These are phyloP conservation scores for Malus hybrid DNA, from an alignment of 331 rosid species.

Conservation along the genomic window DNA sequence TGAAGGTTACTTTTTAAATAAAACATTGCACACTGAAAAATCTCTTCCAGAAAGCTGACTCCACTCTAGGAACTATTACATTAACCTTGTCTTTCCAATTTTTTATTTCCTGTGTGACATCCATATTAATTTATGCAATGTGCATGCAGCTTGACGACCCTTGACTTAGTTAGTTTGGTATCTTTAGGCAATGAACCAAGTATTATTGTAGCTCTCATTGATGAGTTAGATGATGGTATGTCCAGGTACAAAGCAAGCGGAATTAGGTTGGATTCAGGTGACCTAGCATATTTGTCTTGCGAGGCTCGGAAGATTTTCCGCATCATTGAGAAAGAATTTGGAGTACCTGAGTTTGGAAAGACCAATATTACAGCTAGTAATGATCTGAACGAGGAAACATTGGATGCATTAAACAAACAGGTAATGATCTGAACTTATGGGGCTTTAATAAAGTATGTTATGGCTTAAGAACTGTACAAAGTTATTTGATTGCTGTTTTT, in stretches of 20 bases:
- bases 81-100: not conserved
- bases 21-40: not conserved
- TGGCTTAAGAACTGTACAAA: not conserved
- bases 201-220: conserved; percentile 6
- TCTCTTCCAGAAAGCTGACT: not conserved
- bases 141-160: not conserved
- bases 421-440: conserved; percentile 24
- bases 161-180: not conserved
- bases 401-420: conserved; percentile 98
- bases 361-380: conserved; percentile 72
- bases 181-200: not conserved
- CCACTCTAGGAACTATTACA: not conserved
- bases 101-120: not conserved
- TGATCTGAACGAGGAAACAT: conserved; percentile 93
- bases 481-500: not conserved
- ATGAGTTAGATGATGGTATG: conserved; percentile 29
- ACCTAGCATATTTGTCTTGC: conserved; percentile 76
- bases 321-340: conserved; percentile 67
- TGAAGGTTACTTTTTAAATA: not conserved
- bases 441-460: not conserved
- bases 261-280: conserved; percentile 94
- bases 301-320: conserved; percentile 63
- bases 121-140: not conserved
- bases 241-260: conserved; percentile 81
- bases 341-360: conserved; percentile 53